These are phyloP conservation scores for Phalaenopsis aphrodite DNA, from an alignment of 106 monocot species.

Conservation along the genomic window DNA sequence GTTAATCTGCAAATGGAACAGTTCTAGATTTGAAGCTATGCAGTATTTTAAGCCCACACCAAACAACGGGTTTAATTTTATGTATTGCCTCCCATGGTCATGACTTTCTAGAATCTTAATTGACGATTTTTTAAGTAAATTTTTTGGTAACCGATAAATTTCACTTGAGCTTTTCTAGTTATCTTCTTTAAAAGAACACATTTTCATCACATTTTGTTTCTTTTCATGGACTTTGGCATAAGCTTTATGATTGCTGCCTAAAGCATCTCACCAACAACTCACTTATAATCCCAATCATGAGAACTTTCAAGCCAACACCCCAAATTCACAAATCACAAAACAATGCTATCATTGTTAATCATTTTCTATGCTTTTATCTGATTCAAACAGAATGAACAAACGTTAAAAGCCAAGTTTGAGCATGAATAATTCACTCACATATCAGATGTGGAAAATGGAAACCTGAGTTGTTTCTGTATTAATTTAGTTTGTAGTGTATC, in stretches of 20 bases:
- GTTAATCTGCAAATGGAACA: no score
- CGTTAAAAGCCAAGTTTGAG: no score
- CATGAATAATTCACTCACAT: no score
- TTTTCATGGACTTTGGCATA: not conserved
- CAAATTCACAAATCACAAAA: no score
- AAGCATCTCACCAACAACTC: not conserved
- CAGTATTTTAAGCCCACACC: not conserved
- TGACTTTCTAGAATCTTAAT: not conserved
- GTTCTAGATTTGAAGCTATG: not conserved
- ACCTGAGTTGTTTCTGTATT: no score
- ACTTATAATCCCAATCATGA: not conserved
- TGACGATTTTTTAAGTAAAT: no score
- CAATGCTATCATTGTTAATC: no score
- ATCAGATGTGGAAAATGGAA: no score
- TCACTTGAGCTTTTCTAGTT: not conserved
- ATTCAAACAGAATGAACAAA: no score
- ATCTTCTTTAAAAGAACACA: not conserved
- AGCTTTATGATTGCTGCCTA: not conserved
- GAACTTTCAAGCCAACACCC: no score
- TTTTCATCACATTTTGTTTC: not conserved
- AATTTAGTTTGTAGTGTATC: no score
- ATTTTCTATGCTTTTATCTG: no score
- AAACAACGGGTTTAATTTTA: not conserved
- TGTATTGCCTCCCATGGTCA: not conserved
- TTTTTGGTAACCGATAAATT: not conserved